phyloP scores from a whole-genome alignment of 805 yeast species.

The Pichia heedii region DNA sequence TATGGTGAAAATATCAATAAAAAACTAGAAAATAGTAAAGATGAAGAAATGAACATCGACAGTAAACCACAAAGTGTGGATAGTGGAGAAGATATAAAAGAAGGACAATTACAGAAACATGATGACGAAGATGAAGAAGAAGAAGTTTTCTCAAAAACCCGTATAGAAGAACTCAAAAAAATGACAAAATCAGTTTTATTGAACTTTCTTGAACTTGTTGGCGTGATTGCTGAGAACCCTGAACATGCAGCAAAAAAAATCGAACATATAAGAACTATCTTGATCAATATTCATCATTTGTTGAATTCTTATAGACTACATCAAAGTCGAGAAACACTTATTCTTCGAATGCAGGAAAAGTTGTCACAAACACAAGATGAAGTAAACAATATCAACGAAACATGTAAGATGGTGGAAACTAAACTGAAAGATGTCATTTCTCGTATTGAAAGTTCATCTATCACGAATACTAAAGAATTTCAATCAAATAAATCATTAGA shows the following conservation, averaged over 20 bases:
- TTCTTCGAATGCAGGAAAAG: conserved; percentile 61
- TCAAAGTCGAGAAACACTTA: conserved; percentile 84
- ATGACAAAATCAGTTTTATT: conserved; percentile 69
- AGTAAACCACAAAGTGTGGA: too few relatives aligned
- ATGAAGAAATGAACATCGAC: neutral
- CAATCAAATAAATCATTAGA: too few relatives aligned
- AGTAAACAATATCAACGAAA: conserved; percentile 36
- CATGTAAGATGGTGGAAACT: conserved; percentile 31
- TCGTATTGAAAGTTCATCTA: conserved; percentile 7
- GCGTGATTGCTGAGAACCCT: conserved; percentile 69
- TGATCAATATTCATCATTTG: conserved; percentile 86
- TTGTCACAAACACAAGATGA: conserved; percentile 32
- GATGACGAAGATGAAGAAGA: conserved; percentile 12
- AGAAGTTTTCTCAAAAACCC: conserved; percentile 36
- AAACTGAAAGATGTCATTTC: conserved; percentile 20
- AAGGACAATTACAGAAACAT: neutral
- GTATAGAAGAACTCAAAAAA: conserved; percentile 69
- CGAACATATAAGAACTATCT: conserved; percentile 68
- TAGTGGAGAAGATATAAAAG: too few relatives aligned
- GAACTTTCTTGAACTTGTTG: conserved; percentile 75
- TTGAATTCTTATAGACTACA: conserved; percentile 91
- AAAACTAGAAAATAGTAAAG: neutral
- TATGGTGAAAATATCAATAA: conserved; percentile 30
- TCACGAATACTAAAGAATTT: neutral
- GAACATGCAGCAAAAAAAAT: conserved; percentile 48